phyloP scores from a whole-genome alignment of 768 basidiomycete genomes.

The Dacryopinax spathularia region DNA sequence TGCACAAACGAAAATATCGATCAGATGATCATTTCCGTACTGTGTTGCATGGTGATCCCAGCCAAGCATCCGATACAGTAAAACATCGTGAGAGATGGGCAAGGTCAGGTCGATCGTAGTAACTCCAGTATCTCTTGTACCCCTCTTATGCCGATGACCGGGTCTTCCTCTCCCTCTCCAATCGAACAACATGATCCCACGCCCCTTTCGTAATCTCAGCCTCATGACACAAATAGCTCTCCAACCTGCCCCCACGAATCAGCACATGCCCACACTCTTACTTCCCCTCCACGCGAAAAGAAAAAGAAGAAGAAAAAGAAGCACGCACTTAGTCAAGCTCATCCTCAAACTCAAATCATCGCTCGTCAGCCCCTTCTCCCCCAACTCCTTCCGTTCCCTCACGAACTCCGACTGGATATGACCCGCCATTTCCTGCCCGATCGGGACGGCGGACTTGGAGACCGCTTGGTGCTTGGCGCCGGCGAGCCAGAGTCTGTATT shows the following conservation, averaged over 20 bases:
- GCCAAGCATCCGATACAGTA: too few species aligned
- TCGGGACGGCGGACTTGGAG: not conserved
- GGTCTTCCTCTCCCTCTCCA: conserved; percentile 36
- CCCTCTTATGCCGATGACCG: not conserved
- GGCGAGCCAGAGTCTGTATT: not conserved
- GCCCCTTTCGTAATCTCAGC: conserved; percentile 39
- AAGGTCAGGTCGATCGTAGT: too few species aligned
- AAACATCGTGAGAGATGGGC: too few species aligned
- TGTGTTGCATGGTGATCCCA: too few species aligned
- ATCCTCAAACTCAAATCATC: conserved; percentile 57
- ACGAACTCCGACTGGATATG: conserved; percentile 68
- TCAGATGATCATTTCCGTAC: too few species aligned
- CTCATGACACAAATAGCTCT: conserved; percentile 48
- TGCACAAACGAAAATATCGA: too few species aligned
- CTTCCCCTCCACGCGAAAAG: not conserved
- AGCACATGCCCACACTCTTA: conserved; percentile 7
- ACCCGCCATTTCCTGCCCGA: conserved; percentile 24
- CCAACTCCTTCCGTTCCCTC: conserved; percentile 25
- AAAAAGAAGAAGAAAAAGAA: not conserved
- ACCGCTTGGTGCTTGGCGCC: not conserved
- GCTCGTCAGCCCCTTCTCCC: conserved; percentile 28
- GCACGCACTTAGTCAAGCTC: conserved; percentile 49
- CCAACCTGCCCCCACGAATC: conserved; percentile 33
- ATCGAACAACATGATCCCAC: conserved; percentile 51
- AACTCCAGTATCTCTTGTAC: not conserved